Evolutionary conservation across 2,329 filamentous ascomycete genomes (phyloP).

Genomic region (Hypoxylon sp.): DNA sequence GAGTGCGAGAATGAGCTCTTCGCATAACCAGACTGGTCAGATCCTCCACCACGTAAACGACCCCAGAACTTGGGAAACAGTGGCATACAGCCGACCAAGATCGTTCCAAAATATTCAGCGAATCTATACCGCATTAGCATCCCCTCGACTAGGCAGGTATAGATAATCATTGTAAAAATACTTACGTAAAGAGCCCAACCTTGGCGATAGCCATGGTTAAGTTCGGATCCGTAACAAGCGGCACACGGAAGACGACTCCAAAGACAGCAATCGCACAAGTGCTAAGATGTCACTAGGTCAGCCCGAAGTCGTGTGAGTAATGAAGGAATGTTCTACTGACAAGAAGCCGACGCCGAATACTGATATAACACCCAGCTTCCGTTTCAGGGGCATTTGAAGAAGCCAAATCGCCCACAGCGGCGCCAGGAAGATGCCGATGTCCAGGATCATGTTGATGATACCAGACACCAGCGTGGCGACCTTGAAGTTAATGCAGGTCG

Average conservation of each 20-base stretch:
- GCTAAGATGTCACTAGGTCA: constrained; percentile 1
- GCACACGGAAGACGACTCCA: constrained; percentile 21
- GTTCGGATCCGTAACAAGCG: constrained; percentile 13
- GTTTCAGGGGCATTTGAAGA: constrained; percentile 23
- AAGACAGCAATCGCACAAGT: constrained; percentile 20
- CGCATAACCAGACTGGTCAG: not conserved
- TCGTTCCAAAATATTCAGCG: constrained; percentile 25
- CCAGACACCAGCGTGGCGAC: constrained; percentile 20
- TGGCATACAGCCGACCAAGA: constrained; percentile 23
- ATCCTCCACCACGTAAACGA: not conserved
- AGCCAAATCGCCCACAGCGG: constrained; percentile 22
- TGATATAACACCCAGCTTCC: constrained; percentile 17
- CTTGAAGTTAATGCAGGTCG: constrained; percentile 20
- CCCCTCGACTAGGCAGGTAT: too few relatives aligned
- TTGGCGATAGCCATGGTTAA: constrained; percentile 23
- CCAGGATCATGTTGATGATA: constrained; percentile 18
- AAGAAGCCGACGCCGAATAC: constrained; percentile 23
- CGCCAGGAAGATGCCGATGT: constrained; percentile 19
- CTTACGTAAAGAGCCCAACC: constrained; percentile 25
- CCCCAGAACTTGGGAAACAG: constrained; percentile 25
- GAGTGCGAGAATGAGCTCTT: constrained; percentile 18
- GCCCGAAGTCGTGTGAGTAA: not conserved
- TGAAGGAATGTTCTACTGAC: not conserved
- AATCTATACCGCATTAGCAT: too few relatives aligned
- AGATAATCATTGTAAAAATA: not conserved